A percentile compares a stretch with the other conserved stretches of the same genome.
Evolutionary conservation across 208 protist species (phyloP).

Genomic region (Porcisia hertigi): DNA sequence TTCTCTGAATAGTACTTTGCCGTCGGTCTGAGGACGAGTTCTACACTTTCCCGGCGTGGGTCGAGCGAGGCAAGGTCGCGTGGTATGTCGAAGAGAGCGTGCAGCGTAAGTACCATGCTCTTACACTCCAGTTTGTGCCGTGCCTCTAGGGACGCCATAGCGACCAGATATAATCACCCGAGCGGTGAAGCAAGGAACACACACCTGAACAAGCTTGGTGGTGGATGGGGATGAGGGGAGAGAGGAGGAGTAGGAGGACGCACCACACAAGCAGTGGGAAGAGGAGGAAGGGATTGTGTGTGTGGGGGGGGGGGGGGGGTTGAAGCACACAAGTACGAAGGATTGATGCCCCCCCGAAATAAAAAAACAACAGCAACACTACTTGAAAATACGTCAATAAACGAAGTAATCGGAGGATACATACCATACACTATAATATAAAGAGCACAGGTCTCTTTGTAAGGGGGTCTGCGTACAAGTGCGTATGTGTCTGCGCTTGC

Average conservation of each 20-base stretch:
- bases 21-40: conserved; percentile 53
- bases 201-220: not conserved
- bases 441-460: not conserved
- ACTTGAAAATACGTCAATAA: not conserved
- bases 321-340: not conserved
- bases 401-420: not conserved
- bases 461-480: not conserved
- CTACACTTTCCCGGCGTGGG: conserved; percentile 35
- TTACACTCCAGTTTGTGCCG: conserved; percentile 32
- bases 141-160: conserved; percentile 11
- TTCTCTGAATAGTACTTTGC: conserved; percentile 64
- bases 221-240: not conserved
- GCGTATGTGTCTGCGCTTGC: not conserved
- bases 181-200: not conserved
- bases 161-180: not conserved
- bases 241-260: not conserved
- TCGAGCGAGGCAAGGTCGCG: conserved; percentile 51
- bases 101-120: conserved; percentile 47
- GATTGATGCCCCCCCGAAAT: not conserved
- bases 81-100: conserved; percentile 69
- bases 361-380: conserved; percentile 10
- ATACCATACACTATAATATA: too few species aligned
- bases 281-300: not conserved
- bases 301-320: not conserved
- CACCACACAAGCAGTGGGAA: not conserved